Conservation (phyloP, 371 early-diverging fungal species). For the Mucor plumbeus region DNA sequence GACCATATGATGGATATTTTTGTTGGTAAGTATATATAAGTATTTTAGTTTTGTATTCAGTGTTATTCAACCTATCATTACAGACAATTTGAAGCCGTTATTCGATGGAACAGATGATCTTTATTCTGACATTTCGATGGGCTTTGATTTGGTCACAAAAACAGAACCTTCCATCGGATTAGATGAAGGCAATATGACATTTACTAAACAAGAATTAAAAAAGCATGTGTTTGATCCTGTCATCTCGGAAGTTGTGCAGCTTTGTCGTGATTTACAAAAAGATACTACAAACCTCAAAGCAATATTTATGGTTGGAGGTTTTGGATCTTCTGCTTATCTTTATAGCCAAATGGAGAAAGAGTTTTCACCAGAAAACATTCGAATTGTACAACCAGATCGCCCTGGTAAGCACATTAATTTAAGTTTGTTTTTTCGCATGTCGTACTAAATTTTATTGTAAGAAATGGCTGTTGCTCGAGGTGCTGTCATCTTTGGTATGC, state of each 20-base stretch:
- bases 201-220: slow-evolving; percentile 45
- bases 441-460: not conserved
- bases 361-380: slow-evolving; percentile 31
- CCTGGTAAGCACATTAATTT: slow-evolving; percentile 34
- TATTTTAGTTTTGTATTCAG: not conserved
- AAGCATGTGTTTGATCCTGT: slow-evolving; percentile 53
- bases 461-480: slow-evolving; percentile 56
- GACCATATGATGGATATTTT: slow-evolving; percentile 58
- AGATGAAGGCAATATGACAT: slow-evolving; percentile 42
- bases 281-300: slow-evolving; percentile 45
- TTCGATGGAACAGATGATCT: slow-evolving; percentile 63
- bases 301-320: slow-evolving; percentile 56
- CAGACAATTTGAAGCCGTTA: slow-evolving; percentile 53
- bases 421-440: not conserved
- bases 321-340: slow-evolving; percentile 54
- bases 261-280: slow-evolving; percentile 39
- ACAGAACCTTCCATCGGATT: slow-evolving; percentile 54
- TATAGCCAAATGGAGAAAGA: slow-evolving; percentile 44
- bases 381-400: slow-evolving; percentile 46
- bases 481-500: slow-evolving; percentile 51
- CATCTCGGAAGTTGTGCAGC: slow-evolving; percentile 35
- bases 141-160: slow-evolving; percentile 47
- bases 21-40: slow-evolving; percentile 37
- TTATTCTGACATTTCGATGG: slow-evolving; percentile 54
- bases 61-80: not conserved